Evolutionary conservation across 2,329 filamentous ascomycete species (phyloP), one percentile per base, ranked within the genome.

Genomic region (Verruconis gallopava): DNA sequence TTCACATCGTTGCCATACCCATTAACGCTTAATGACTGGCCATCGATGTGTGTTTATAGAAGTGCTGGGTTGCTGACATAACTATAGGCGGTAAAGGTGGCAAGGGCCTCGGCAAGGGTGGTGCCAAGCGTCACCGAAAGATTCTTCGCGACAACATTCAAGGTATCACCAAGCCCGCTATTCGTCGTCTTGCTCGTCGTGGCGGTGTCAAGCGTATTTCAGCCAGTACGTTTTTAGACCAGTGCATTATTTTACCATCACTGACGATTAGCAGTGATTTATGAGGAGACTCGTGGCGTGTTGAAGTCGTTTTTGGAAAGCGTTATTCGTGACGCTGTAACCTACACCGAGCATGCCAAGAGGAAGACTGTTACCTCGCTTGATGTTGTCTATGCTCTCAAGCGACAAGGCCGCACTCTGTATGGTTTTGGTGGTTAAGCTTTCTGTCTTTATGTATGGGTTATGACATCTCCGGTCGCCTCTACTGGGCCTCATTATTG

Each of bases 171-270:
- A 95, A 95, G 83, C 88, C 88, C 58, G 88, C 88, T 59, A 95
- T 95, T 70, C 82, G 88, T 61, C 88, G 88, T 93, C 86, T 95
- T 65, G 88, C 88, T 53, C 88, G 88, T 72, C 86, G 88, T 91
- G 88, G 88, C 69, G 88, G 88, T 88, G 88, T 95, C 77, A 95
- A 95, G 85, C 88, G 88, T 93, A 95, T 95, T 61, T 94, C 86
- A 60, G 88, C 88, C 65, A 93, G 79, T 84, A 77, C 65, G 74
- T 71, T 45, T 11, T 25, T 41, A 44, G 44, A 30, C 39, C n/a
- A n/a, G n/a, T n/a, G n/a, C n/a, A n/a, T 34, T 39, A 42, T 35
- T 33, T 36, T 18, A 33, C 18, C 30, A 21, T 21, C 14, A 6
- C 20, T 37, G n/a, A n/a, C n/a, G n/a, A n/a, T n/a, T n/a, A n/a